phyloP scores from a whole-genome alignment of 192 early-diverging fungal species.

The Dissophora ornata region DNA sequence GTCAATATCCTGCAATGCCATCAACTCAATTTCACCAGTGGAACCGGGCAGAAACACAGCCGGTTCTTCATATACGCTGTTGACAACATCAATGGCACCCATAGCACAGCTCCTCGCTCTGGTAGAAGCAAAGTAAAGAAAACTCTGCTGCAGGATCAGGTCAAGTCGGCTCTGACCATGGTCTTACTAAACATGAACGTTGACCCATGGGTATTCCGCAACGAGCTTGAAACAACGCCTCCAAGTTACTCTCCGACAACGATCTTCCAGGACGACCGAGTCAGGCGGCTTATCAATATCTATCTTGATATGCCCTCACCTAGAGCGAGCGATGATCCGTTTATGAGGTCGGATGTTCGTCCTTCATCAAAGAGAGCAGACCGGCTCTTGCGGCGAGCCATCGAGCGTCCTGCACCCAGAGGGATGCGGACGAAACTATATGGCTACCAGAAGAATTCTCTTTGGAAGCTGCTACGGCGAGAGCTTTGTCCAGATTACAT shows the following conservation, averaged over 20 bases:
- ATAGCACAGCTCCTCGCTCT: not conserved
- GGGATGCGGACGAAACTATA: slow-evolving; percentile 66
- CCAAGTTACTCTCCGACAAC: not conserved
- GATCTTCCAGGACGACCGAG: slow-evolving; percentile 15
- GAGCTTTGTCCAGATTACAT: slow-evolving; percentile 70
- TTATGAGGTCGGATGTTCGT: not conserved
- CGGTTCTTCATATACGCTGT: slow-evolving; percentile 25
- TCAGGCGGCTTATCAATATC: slow-evolving; percentile 38
- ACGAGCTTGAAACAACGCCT: not conserved
- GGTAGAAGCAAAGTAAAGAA: not conserved
- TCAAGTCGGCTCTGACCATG: slow-evolving; percentile 11
- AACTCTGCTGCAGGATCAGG: not conserved
- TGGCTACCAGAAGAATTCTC: slow-evolving; percentile 70
- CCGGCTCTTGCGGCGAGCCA: not conserved
- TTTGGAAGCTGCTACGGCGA: slow-evolving; percentile 79
- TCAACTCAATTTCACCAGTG: not conserved
- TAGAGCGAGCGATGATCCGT: slow-evolving; percentile 11
- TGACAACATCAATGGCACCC: not conserved
- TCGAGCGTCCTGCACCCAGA: slow-evolving; percentile 13
- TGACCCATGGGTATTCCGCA: slow-evolving; percentile 12
- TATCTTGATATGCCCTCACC: slow-evolving; percentile 59
- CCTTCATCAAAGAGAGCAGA: not conserved
- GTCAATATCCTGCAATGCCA: not conserved
- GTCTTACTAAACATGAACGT: slow-evolving; percentile 36
- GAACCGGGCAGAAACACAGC: not conserved